phyloP scores from a whole-genome alignment of 176 grass and related monocot genomes.

The Chrysopogon serrulatus region DNA sequence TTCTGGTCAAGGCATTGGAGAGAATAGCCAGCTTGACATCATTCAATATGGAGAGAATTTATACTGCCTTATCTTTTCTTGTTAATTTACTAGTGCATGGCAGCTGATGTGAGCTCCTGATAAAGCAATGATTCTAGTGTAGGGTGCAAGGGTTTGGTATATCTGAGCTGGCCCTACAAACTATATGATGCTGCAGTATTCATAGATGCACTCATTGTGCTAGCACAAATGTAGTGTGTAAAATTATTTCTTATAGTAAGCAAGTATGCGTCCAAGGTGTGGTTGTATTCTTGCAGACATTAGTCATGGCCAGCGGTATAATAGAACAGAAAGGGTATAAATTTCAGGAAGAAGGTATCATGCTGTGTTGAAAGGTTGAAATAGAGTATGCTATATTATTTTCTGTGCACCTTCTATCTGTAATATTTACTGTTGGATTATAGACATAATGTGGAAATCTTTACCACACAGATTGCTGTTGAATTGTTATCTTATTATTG shows the following conservation, averaged over 20 bases:
- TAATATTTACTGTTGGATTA: constrained; percentile 2
- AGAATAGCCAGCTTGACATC: constrained; percentile 30
- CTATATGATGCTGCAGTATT: constrained; percentile 1
- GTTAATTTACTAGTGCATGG: not conserved
- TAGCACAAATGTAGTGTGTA: constrained; percentile 19
- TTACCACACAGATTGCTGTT: not conserved
- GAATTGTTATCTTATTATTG: not conserved
- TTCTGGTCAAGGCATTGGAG: constrained; percentile 69
- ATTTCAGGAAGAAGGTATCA: not conserved
- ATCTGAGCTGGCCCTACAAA: not conserved
- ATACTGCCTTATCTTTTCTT: not conserved
- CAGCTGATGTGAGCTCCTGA: not conserved
- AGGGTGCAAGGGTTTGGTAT: not conserved
- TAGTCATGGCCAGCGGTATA: not conserved
- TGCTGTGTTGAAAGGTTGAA: not conserved
- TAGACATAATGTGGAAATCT: constrained; percentile 15
- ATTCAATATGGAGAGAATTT: not conserved
- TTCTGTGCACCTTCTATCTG: not conserved
- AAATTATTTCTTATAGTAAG: not conserved
- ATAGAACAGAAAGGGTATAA: constrained; percentile 13
- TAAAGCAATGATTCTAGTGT: not conserved
- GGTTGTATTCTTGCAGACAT: not conserved
- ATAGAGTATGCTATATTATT: not conserved
- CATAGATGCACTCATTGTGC: constrained; percentile 18
- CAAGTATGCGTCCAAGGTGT: not conserved